Conservation (phyloP, 805 yeast genomes). For the Ogataea ganodermae region DNA sequence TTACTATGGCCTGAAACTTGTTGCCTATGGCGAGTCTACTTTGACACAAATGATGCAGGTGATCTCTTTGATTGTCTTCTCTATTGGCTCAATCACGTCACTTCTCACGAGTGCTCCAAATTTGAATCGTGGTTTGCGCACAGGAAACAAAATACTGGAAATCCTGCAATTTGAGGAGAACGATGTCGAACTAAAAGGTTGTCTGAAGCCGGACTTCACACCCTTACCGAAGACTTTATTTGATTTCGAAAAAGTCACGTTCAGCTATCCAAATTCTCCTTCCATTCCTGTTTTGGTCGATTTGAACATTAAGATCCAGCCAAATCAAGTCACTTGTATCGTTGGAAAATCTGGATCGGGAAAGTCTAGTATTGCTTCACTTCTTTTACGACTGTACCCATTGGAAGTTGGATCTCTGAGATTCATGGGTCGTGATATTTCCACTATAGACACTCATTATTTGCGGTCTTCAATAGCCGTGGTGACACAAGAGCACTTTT, state of each 20-base stretch:
- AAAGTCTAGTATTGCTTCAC: conserved; percentile 70
- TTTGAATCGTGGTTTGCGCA: conserved; percentile 75
- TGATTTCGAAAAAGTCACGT: conserved; percentile 46
- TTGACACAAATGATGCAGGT: conserved; percentile 65
- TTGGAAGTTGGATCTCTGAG: conserved; percentile 42
- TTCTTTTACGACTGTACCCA: conserved; percentile 56
- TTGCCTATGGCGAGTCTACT: conserved; percentile 57
- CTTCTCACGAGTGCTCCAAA: conserved; percentile 73
- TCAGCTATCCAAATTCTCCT: conserved; percentile 46
- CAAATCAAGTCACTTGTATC: conserved; percentile 60
- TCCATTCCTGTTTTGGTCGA: conserved; percentile 38
- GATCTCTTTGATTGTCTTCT: conserved; percentile 69
- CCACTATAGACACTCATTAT: conserved; percentile 44
- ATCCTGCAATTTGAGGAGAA: conserved; percentile 40
- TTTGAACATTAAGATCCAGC: conserved; percentile 43
- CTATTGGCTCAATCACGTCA: conserved; percentile 63
- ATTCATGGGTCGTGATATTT: conserved; percentile 48
- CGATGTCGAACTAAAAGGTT: conserved; percentile 41
- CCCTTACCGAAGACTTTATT: conserved; percentile 30
- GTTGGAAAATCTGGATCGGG: conserved; percentile 92
- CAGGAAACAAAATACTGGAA: conserved; percentile 54
- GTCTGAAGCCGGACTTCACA: conserved; percentile 28
- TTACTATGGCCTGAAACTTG: conserved; percentile 77
- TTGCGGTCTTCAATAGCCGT: conserved; percentile 59
- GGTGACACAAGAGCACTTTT: conserved; percentile 73